Base-by-base conservation (phyloP, 2,329 filamentous ascomycete species). In the Paracoccidioides brasiliensis region DNA sequence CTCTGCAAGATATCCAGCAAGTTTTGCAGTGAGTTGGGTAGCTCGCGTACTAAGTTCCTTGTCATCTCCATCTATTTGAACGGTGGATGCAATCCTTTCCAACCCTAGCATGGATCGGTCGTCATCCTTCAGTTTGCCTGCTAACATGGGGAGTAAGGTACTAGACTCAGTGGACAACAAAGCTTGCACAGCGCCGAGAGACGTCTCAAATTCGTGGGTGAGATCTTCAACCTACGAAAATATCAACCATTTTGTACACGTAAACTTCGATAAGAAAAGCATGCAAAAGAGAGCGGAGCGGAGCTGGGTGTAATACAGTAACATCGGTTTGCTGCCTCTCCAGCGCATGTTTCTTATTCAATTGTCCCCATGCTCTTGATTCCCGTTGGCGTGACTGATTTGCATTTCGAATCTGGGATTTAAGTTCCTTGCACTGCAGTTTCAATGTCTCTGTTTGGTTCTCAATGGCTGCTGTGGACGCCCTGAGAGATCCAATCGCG, bases 71-170 rank as follows among this genome's bases (percentile, higher is more conserved):
- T 60, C 62, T 32, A 62, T 62, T 33, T 68, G 64, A 41, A 67
- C 59, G 3, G 61, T 61, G 1, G 66, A 60, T 12, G 63, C 62
- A 15, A 69, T 50, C 5, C 56, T 63, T 55, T 72, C 69, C 30
- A 71, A 55, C 8, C 60, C 58, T 5, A 58, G 57, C 22, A 74
- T 63, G 14, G 61, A 48, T 55, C 62, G 65, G 55, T 73, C 70
- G 53, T 73, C 69, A 8, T 69, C 65, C 60, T 68, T 72, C 15
- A 74, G 54, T 55, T 63, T 63, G 14, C 60, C 57, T 28, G 70
- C 65, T 46, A 72, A 57, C 12, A 56, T 58, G 2, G 69, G 64
- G 35, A 72, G 63, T 51, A 70, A 64, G 30, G 61, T 64, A 57
- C 64, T 70, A 41, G 64, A 67, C 43, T 69, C 70, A 15, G 61